Conservation (phyloP, 805 yeast species). For the Pichia rugopelliculosa region DNA sequence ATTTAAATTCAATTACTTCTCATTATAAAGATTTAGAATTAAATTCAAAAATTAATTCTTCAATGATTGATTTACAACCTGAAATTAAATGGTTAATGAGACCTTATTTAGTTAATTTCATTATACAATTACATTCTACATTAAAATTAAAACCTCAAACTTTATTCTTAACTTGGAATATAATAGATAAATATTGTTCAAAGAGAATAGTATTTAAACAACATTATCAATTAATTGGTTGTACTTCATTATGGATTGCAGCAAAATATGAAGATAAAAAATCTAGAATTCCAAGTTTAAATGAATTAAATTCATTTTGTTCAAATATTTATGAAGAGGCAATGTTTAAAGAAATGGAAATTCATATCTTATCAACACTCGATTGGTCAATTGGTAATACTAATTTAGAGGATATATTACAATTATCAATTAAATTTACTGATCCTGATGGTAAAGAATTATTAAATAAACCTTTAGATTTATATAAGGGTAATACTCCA, state of each 20-base stretch:
- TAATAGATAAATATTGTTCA: conserved; percentile 88
- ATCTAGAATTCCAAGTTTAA: conserved; percentile 48
- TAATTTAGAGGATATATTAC: conserved; percentile 46
- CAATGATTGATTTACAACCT: conserved; percentile 77
- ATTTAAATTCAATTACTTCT: conserved; percentile 31
- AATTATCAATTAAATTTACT: conserved; percentile 28
- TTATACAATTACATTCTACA: conserved; percentile 57
- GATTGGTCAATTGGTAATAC: conserved; percentile 39
- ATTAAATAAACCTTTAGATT: conserved; percentile 21
- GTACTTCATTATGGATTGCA: conserved; percentile 90
- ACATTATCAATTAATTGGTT: conserved; percentile 84
- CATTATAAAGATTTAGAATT: conserved; percentile 37
- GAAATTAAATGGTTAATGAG: conserved; percentile 72
- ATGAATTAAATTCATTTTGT: conserved; percentile 49
- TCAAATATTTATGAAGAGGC: conserved; percentile 47
- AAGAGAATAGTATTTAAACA: conserved; percentile 76
- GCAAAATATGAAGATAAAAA: conserved; percentile 68
- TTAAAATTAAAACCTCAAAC: conserved; percentile 59
- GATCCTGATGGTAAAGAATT: conserved; percentile 29
- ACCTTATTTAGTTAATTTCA: conserved; percentile 67
- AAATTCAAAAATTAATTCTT: conserved; percentile 34
- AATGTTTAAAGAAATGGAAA: conserved; percentile 41
- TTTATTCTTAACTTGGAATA: conserved; percentile 59
- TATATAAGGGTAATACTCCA: conserved; percentile 26
- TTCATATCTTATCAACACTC: conserved; percentile 34